These are phyloP conservation scores for Parascedosporium putredinis DNA, from an alignment of 2,329 filamentous ascomycete species.

Conservation along the genomic window DNA sequence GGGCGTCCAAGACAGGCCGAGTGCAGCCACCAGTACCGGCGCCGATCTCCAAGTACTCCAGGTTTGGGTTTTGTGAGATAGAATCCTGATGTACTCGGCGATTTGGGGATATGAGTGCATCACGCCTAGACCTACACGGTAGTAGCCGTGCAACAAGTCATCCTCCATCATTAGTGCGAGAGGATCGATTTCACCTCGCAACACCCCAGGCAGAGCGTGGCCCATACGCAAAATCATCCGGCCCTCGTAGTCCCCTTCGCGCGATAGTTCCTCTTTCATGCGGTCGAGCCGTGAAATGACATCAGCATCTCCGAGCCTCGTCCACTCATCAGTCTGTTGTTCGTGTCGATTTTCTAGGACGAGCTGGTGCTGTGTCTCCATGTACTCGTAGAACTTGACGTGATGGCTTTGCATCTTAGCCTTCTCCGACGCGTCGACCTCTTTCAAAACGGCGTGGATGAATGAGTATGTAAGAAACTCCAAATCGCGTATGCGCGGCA, in stretches of 20 bases:
- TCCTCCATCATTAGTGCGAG: conserved; percentile 25
- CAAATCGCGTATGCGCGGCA: too few relatives aligned
- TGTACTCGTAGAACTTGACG: not conserved
- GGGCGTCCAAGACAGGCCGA: conserved; percentile 18
- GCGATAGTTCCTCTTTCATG: too few relatives aligned
- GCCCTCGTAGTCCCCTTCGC: not conserved
- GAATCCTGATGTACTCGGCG: not conserved
- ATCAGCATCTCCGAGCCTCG: too few relatives aligned
- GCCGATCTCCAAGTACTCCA: conserved; percentile 29
- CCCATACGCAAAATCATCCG: not conserved
- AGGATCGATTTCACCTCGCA: conserved; percentile 18
- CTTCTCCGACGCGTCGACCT: not conserved
- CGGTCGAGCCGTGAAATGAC: too few relatives aligned
- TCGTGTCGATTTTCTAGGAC: not conserved
- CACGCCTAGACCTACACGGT: not conserved
- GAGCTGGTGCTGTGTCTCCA: not conserved
- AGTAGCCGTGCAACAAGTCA: conserved; percentile 20
- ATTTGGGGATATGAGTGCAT: conserved; percentile 8
- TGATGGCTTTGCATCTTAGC: not conserved
- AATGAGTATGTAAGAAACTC: not conserved
- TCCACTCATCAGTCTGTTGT: too few relatives aligned
- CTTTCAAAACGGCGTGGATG: not conserved
- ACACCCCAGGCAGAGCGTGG: not conserved
- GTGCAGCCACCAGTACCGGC: conserved; percentile 27
- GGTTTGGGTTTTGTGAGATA: conserved; percentile 17